Evolutionary conservation across 495 filamentous ascomycete species (phyloP), one percentile per base, ranked within the genome.

Genomic region (Aspergillus kassunensis): DNA sequence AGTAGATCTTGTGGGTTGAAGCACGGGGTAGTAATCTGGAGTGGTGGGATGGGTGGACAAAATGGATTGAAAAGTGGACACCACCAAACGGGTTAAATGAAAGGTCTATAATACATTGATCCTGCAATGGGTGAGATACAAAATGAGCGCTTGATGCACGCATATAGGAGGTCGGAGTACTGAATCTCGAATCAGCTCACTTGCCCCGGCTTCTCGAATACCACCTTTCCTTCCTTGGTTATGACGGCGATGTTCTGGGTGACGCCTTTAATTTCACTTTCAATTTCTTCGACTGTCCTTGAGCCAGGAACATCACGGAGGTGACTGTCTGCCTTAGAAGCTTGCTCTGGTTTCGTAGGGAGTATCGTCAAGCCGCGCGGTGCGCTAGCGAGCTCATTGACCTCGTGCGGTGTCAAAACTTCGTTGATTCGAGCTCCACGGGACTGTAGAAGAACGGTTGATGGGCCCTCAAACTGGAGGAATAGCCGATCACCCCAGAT

Each of bases 401-500:
- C 80, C 48, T 97, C 88, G 13, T 80, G 78, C 10, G 72, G 71
- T 15, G 81, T 85, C 44, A 98, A 68, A 6, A 88, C 79, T 59
- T 98, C 93, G 39, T 81, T 80, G 16, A 95, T 69, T 1, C 86
- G 72, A 9, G 86, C 78, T 6, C 84, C 89, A 16, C 91, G 83
- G 20, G 89, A 90, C 59, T 95, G 93, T 59, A 98, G 68, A 19
- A 97, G 74, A 29, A 98, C 77, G 4, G 85, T 96, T 2, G 79
- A 81, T 18, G 93, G 93, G 0, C 93, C 93, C 20, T 85, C 78
- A 60, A 98, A 96, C 58, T 88, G 85, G 19, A 97, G 72, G 62
- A 97, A 97, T 12, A 97, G 74, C 83, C 92, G 72, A 66, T 98
- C 93, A 24, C 93, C 93, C 89, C 89, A 96, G n/a, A 98, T 87